Conservation (phyloP, 163 green algal species). For the Scenedesmus sp. region DNA sequence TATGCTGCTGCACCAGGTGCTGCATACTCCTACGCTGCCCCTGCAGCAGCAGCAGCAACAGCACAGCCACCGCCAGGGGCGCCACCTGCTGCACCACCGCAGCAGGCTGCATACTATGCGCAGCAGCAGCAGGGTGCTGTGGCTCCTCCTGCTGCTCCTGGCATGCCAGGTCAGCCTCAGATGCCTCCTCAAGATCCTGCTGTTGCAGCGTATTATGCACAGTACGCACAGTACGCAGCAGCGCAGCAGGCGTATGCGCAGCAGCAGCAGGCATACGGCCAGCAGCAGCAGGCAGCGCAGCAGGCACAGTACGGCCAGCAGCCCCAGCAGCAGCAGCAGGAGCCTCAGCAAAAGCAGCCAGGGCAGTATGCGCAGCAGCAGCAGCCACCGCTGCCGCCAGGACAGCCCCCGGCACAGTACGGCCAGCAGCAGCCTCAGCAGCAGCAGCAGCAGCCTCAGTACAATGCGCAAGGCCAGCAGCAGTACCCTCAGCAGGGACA, state of each 20-base stretch:
- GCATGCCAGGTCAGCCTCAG: background rate
- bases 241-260: constrained; percentile 2
- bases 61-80: background rate
- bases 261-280: background rate
- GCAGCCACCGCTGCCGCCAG: background rate
- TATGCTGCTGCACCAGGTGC: background rate
- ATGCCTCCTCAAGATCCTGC: background rate
- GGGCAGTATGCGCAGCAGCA: background rate
- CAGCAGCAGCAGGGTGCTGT: constrained; percentile 6
- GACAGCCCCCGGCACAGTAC: background rate
- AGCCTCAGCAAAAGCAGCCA: background rate
- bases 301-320: background rate
- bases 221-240: background rate
- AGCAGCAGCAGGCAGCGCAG: constrained; percentile 1
- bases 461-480: background rate
- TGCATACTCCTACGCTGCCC: background rate
- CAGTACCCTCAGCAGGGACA: background rate
- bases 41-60: background rate
- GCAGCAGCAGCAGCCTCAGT: background rate
- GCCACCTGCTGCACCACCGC: background rate
- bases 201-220: background rate
- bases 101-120: background rate
- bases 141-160: background rate
- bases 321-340: background rate
- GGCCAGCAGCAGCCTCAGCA: background rate